Percentiles rank a stretch among this genome's conserved stretches.
Conservation (phyloP, 1,284 basidiomycete genomes). For the Trichosporon sp. region DNA sequence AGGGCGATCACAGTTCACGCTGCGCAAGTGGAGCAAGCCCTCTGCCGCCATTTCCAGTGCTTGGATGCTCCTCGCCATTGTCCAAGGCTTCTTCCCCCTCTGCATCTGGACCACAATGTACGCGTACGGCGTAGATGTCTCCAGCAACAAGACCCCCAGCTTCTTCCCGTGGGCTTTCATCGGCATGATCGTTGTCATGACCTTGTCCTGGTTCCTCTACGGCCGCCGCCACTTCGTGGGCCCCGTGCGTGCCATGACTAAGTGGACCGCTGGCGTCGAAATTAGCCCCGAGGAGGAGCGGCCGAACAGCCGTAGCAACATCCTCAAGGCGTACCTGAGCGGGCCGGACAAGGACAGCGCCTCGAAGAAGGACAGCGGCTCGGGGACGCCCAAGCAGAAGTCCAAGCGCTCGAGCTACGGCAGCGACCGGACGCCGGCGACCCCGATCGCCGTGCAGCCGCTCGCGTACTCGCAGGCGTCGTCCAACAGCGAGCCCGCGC, state of each 20-base stretch:
- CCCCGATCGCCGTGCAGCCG: background rate
- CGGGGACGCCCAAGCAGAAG: background rate
- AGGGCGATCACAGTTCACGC: slow-evolving; percentile 43
- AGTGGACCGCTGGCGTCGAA: slow-evolving; percentile 45
- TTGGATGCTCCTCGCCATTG: background rate
- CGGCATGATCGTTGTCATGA: background rate
- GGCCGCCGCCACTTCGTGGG: slow-evolving; percentile 38
- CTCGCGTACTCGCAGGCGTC: background rate
- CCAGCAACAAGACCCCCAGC: background rate
- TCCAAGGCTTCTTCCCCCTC: slow-evolving; percentile 4
- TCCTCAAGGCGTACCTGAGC: background rate
- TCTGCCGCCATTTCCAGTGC: background rate
- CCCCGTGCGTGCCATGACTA: slow-evolving; percentile 43
- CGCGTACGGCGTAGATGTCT: background rate
- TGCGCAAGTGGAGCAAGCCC: slow-evolving; percentile 34
- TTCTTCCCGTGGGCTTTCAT: background rate
- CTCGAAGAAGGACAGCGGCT: background rate
- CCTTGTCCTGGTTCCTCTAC: slow-evolving; percentile 6
- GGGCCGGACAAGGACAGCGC: background rate
- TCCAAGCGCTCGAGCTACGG: background rate
- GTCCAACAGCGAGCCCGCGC: background rate
- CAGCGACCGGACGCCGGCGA: background rate
- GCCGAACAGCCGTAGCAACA: background rate
- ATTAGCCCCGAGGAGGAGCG: slow-evolving; percentile 27
- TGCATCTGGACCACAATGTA: background rate